Conservation (phyloP, 208 protist species). For the Acanthamoeba triangularis region DNA sequence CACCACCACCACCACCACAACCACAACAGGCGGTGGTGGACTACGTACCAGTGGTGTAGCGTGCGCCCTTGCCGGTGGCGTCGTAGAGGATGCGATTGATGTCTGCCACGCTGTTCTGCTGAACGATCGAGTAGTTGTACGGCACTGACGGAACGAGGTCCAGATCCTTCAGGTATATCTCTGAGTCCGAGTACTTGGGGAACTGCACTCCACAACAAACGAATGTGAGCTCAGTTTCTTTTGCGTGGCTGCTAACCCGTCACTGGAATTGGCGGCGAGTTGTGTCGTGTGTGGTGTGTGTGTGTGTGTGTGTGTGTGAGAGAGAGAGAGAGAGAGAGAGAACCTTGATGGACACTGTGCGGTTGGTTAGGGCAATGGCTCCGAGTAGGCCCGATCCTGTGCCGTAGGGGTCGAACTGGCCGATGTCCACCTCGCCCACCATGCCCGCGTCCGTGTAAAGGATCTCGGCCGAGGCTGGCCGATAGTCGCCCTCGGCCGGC, state of each 20-base stretch:
- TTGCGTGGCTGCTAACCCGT: no score
- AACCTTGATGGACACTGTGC: constrained; percentile 51
- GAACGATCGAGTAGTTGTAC: constrained; percentile 60
- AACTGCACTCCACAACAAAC: constrained; percentile 1
- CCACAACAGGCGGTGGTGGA: not conserved
- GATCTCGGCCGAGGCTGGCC: not conserved
- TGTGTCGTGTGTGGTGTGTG: not conserved
- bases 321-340: no score
- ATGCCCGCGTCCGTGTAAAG: not conserved
- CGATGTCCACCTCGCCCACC: not conserved
- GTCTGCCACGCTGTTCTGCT: not conserved
- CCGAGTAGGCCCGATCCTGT: constrained; percentile 46
- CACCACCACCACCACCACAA: no score
- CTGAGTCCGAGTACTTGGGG: not conserved
- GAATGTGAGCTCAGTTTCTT: not conserved
- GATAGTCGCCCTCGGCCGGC: not conserved
- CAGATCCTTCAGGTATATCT: constrained; percentile 47
- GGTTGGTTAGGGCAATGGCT: not conserved
- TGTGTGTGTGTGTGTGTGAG: no score
- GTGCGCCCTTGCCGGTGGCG: not conserved
- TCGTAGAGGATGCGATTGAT: constrained; percentile 51
- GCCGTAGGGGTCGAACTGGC: constrained; percentile 36
- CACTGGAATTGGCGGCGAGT: not conserved
- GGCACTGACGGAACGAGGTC: not conserved
- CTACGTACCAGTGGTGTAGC: not conserved